A percentile compares a stretch with the other conserved stretches of the same genome.
Evolutionary conservation across 176 grass and related monocot species (phyloP).

Genomic region (Ampelocalamus luodianensis): DNA sequence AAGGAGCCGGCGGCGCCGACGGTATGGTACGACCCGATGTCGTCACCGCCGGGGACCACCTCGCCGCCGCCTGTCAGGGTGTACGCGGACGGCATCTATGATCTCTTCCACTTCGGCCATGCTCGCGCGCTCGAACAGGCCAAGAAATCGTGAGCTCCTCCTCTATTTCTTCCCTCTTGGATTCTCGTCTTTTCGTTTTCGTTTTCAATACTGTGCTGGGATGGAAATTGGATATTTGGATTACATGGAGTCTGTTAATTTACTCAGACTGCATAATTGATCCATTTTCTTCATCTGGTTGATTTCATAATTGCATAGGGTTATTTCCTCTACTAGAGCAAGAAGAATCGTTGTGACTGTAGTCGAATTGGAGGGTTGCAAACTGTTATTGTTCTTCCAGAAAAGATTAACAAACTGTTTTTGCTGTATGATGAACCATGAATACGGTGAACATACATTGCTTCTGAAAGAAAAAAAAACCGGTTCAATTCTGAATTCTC

Average conservation of each 20-base stretch:
- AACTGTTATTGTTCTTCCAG: neutral
- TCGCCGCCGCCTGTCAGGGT: constrained; percentile 51
- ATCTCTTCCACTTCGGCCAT: constrained; percentile 81
- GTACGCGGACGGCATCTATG: constrained; percentile 73
- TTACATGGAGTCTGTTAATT: neutral
- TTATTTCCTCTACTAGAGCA: neutral
- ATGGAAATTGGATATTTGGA: neutral
- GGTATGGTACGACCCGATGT: constrained; percentile 61
- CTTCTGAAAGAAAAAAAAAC: neutral
- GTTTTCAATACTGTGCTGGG: neutral
- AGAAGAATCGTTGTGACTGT: neutral
- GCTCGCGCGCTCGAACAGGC: constrained; percentile 76
- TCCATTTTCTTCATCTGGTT: neutral
- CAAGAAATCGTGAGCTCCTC: constrained; percentile 64
- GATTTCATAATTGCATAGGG: neutral
- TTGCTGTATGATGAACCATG: neutral
- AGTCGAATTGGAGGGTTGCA: neutral
- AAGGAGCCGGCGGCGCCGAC: constrained; percentile 22
- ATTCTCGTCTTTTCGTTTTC: neutral
- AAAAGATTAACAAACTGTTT: neutral
- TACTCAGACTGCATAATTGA: neutral
- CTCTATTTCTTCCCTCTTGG: neutral
- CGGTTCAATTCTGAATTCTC: neutral
- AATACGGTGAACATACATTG: neutral
- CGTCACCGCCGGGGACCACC: constrained; percentile 15